Base-by-base conservation (phyloP, 495 filamentous ascomycete genomes). In the Melanomma pulvis-pyrius region DNA sequence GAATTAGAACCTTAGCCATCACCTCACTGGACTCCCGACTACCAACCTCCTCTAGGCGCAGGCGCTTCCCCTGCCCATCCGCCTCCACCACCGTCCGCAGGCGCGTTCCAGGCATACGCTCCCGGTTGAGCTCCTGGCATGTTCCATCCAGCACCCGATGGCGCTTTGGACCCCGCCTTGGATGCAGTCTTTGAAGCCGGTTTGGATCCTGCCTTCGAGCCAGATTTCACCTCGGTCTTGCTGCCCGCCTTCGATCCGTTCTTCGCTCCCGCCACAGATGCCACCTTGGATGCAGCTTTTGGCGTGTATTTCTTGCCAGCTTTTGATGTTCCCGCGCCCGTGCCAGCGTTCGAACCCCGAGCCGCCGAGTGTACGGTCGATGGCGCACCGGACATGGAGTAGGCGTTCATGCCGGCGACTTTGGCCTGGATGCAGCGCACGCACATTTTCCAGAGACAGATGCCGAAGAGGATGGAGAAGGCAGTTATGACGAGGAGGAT, bases 381-480 rank as follows among this genome's bases (percentile, higher is more conserved):
- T 25, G 24, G 21, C 21, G 29, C 11, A 59, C 8, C 24, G 15
- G 3, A 2, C 44, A 50, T 21, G 6, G 9, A 12, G 36, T 22
- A 13, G 44, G 2, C 32, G 3, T 50, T 2, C 52, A 25, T 25
- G 4, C 46, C 25, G 4, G 24, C 34, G 19, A 7, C 48, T 22
- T 29, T 30, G 8, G 34, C 59, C 21, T 44, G 17, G 17, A 65
- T 30, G 34, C 15, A 21, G 12, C 57, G 55, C 56, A 44, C 29
- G 24, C 12, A 29, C 46, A 28, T 8, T 21, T 49, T 36, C 32
- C 56, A 52, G 13, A 58, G 28, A 17, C 48, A 21, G 17, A 3
- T 32, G 52, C 19, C 46, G 60, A 65, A 26, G 48, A 47, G 1
- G 55, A 65, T 22, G 49, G 4, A 2, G 56, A 55, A 61, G 48